Base-by-base conservation (phyloP, 495 filamentous ascomycete species). In the Xylaria bambusicola region DNA sequence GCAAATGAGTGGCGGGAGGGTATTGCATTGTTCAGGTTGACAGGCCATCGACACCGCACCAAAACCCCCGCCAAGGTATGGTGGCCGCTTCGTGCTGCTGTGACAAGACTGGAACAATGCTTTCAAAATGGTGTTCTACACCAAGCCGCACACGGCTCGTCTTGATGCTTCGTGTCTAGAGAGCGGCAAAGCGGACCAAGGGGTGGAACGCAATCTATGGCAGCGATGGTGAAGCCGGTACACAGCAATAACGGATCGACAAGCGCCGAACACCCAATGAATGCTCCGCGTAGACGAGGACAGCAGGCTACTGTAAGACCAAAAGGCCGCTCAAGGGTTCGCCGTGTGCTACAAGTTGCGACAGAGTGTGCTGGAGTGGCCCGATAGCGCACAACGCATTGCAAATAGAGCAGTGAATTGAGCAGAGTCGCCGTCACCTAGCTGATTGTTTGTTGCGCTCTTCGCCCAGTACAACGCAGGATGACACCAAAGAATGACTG, bases 251-350 rank as follows among this genome's bases (percentile, higher is more conserved):
- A 65, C 41, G 38, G 31, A 20, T 52, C 35, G 49, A 52, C 5
- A 31, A 36, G 46, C 9, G 40, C 15, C 46, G 47, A 10, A 33
- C 20, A 35, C 46, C 67, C 67, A 70, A 70, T 70, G 41, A 51
- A 51, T 62, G 64, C 18, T 15, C 57, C 53, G 31, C 46, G 26
- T 70, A 70, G 60, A 60, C 67, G 67, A 70, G 53, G 54, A 45
- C 58, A 56, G 56, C 65, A 64, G 55, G 31, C 49, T 44, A 56
- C 8, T 31, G 62, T 65, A 24, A 50, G 33, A 64, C 62, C 35
- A 42, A 20, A 47, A 42, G 18, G 45, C 44, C 44, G 47, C n/a
- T 42, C 18, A 54, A 38, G 41, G 24, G 61, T 59, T 60, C 48
- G 46, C 21, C 26, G 38, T 15, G 67, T 68, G 46, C 61, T 48